Evolutionary conservation across 345 rosid species (phyloP), one percentile per base, ranked within the genome.

Genomic region (Gossypium stocksii): DNA sequence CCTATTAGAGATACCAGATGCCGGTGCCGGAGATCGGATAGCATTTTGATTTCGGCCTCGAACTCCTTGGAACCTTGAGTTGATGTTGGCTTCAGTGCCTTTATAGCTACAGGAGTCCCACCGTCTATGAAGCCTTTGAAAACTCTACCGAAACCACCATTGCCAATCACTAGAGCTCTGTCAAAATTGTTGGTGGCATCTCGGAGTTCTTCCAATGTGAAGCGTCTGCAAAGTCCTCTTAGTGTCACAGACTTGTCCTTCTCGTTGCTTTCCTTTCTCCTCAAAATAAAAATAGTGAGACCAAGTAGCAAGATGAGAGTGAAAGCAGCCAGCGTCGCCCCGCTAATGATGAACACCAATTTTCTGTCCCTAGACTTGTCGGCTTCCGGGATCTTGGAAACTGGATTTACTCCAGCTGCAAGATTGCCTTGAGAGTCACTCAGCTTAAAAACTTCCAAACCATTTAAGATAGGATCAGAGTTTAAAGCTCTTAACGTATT

Each of bases 91-190:
- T 17, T 70, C 20, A 54, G 56, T 46, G 81, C 76, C 64, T 83
- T 83, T 27, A 83, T 80, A 22, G 86, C 86, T 0, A 83, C 78
- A 69, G 78, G 78, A 0, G 81, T 83, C 19, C 76, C 76, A 73
- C 80, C 86, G 16, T 25, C 74, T 78, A 80, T 83, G 68, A 43
- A 4, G 23, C 86, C 86, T 83, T 81, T 83, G 77, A 76, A 83
- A 9, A 83, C 86, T 76, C 74, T 81, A 3, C 84, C 84, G 56
- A 78, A 83, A 9, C 82, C 84, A 45, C 86, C 84, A 64, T 80
- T 76, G 20, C 86, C 86, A 0, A 83, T 77, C 69, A 80, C 78
- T 14, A 80, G 77, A 46, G 44, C 68, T 53, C 79, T 80, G 34
- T 34, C 71, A 68, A 83, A 83, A 61, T 83, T 73, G 64, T 81